phyloP scores from a whole-genome alignment of 371 early-diverging fungal species.

The Mortierella sp. region DNA sequence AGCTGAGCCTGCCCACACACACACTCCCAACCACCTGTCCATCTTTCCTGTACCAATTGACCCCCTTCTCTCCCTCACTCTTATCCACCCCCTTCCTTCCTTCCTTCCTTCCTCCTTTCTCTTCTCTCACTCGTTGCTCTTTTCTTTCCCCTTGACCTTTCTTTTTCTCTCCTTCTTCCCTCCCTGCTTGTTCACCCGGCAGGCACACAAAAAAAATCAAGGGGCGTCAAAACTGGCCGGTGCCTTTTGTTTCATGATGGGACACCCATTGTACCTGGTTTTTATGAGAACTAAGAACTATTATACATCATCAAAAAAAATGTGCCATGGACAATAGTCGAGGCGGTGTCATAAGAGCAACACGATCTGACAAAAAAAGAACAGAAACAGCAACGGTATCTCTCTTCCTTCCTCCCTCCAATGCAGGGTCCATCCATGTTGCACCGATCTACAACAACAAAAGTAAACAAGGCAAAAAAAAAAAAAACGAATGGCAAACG shows the following conservation, averaged over 20 bases:
- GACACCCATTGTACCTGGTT: no score
- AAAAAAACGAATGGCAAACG: neutral
- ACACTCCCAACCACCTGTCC: neutral
- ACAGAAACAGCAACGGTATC: neutral
- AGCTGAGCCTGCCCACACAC: slow-evolving; percentile 1
- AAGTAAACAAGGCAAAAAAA: neutral
- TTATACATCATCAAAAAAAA: neutral
- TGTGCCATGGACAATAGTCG: neutral
- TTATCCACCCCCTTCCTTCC: neutral
- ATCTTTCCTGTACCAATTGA: neutral
- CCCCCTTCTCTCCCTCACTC: neutral
- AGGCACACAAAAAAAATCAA: neutral
- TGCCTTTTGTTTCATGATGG: neutral
- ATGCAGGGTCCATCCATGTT: slow-evolving; percentile 7
- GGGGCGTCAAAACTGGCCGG: neutral
- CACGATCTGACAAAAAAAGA: neutral
- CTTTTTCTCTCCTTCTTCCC: neutral
- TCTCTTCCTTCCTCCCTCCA: neutral
- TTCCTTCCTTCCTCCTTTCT: neutral
- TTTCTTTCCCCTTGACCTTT: neutral
- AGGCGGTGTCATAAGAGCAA: neutral
- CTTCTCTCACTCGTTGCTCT: neutral
- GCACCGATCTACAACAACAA: slow-evolving; percentile 4
- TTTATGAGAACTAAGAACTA: no score
- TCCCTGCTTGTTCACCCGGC: neutral